These are phyloP conservation scores for Plasmodium adleri DNA, from an alignment of 169 alveolate species.

Conservation along the genomic window DNA sequence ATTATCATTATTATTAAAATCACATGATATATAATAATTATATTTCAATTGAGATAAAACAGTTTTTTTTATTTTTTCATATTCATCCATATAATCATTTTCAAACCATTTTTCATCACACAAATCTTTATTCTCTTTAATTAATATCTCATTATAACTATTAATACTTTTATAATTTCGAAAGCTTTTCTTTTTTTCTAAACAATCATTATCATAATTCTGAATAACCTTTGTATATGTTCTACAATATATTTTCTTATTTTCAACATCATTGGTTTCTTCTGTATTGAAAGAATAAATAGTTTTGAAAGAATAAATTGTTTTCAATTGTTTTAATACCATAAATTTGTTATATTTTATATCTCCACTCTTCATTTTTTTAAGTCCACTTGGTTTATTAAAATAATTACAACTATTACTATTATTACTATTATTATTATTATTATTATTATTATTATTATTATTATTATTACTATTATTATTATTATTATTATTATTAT, in stretches of 20 bases:
- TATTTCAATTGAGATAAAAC: conserved; percentile 19
- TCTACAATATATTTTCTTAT: neutral
- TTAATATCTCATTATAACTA: conserved; percentile 14
- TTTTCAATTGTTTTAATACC: conserved; percentile 22
- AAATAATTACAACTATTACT: too few species aligned
- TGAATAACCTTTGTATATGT: conserved; percentile 13
- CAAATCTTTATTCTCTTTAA: neutral
- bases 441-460: too few species aligned
- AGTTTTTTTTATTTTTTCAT: conserved; percentile 9
- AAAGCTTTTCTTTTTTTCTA: neutral
- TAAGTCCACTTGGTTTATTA: neutral
- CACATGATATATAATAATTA: conserved; percentile 13
- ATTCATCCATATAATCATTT: conserved; percentile 19
- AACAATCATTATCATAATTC: conserved; percentile 12
- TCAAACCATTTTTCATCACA: neutral
- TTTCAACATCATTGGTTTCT: too few species aligned
- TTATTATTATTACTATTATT: too few species aligned
- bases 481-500: too few species aligned
- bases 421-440: too few species aligned
- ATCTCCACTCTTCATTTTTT: neutral
- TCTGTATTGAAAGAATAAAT: neutral
- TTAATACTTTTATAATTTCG: conserved; percentile 5
- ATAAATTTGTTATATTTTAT: conserved; percentile 30
- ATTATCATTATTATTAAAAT: neutral
- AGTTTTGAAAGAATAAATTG: neutral